Evolutionary conservation across 768 basidiomycete genomes (phyloP).

Genomic region (Tylopilus sp.): DNA sequence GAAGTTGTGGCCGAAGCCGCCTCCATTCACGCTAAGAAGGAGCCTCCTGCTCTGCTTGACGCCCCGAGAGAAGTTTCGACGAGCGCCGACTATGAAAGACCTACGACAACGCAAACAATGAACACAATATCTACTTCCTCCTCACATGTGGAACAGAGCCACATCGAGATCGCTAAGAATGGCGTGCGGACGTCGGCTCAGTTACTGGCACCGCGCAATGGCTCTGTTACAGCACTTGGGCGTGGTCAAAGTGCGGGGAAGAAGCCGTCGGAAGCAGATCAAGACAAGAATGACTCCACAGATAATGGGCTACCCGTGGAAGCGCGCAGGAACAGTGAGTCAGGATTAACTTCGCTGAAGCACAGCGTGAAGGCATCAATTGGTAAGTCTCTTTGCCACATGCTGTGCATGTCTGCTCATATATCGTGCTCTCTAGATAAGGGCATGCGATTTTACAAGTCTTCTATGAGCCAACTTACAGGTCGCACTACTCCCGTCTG

Average conservation of each 20-base stretch:
- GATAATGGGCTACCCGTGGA: conserved; percentile 28
- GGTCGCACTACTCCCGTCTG: conserved; percentile 29
- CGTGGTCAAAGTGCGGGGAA: conserved; percentile 8
- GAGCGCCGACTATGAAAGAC: conserved; percentile 4
- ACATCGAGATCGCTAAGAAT: conserved; percentile 29
- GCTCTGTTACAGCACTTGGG: conserved; percentile 18
- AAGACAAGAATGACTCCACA: conserved; percentile 8
- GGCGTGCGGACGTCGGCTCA: conserved; percentile 29
- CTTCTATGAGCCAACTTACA: conserved; percentile 48
- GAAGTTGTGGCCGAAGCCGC: conserved; percentile 24
- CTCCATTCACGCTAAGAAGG: conserved; percentile 6
- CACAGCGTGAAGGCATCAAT: conserved; percentile 74
- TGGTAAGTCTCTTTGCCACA: conserved; percentile 40
- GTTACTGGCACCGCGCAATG: conserved; percentile 23
- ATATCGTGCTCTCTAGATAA: conserved; percentile 45
- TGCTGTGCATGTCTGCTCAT: background rate
- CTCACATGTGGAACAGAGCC: conserved; percentile 25
- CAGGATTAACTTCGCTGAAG: conserved; percentile 49
- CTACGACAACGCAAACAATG: conserved; percentile 9
- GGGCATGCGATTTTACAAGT: conserved; percentile 64
- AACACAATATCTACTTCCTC: conserved; percentile 18
- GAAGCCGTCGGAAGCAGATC: conserved; percentile 6
- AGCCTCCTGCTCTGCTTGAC: conserved; percentile 1
- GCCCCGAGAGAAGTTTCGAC: background rate
- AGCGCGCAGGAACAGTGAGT: conserved; percentile 28